Evolutionary conservation across 2,329 filamentous ascomycete species (phyloP).

Genomic region (Amauroascus verrucosus): DNA sequence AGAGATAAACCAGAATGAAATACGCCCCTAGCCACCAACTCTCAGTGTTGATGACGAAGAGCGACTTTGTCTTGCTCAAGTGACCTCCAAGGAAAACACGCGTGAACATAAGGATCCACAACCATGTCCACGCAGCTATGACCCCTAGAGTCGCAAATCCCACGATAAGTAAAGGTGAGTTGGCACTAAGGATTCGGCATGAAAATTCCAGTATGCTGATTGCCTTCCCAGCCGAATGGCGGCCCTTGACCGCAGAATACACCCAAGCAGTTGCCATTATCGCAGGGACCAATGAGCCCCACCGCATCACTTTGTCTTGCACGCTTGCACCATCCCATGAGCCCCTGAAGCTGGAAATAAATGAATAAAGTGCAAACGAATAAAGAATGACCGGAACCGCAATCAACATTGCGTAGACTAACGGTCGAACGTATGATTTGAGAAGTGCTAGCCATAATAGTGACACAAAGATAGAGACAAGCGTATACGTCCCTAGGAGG

Average conservation of each 20-base stretch:
- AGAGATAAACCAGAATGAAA: constrained; percentile 90
- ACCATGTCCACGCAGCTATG: constrained; percentile 84
- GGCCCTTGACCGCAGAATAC: constrained; percentile 70
- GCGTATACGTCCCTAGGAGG: constrained; percentile 78
- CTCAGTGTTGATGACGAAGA: constrained; percentile 74
- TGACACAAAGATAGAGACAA: constrained; percentile 81
- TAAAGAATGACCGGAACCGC: constrained; percentile 78
- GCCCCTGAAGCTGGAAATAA: constrained; percentile 80
- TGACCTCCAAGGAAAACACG: constrained; percentile 89
- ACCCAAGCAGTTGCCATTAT: constrained; percentile 67
- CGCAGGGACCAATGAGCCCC: constrained; percentile 67
- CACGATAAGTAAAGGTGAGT: constrained; percentile 71
- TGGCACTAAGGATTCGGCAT: constrained; percentile 74
- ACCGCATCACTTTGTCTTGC: constrained; percentile 87
- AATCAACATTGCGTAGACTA: constrained; percentile 70
- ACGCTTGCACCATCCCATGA: constrained; percentile 60
- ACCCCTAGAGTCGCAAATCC: constrained; percentile 65
- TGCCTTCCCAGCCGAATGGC: constrained; percentile 69
- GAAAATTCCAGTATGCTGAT: constrained; percentile 87
- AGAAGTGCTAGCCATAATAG: constrained; percentile 83
- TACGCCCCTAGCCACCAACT: constrained; percentile 93
- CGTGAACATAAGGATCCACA: constrained; percentile 95
- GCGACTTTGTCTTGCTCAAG: constrained; percentile 44
- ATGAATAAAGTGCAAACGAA: constrained; percentile 82
- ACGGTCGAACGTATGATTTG: constrained; percentile 73